Percentiles rank a stretch among this genome's conserved stretches.
These are phyloP conservation scores for Artemisia argyi DNA, from an alignment of 129 eudicot species.

Conservation along the genomic window DNA sequence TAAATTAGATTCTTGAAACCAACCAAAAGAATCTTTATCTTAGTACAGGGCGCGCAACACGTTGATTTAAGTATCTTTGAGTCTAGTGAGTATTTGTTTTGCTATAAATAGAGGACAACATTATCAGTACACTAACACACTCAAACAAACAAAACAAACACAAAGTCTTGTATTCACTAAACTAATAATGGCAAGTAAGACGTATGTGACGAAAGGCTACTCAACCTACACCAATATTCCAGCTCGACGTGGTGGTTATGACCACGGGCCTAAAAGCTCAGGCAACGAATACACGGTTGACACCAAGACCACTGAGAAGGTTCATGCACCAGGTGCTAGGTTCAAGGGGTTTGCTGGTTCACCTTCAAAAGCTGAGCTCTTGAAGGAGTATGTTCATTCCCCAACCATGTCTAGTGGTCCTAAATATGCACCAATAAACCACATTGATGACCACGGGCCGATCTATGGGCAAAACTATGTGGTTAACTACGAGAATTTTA, in stretches of 20 bases:
- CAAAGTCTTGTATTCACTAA: background rate
- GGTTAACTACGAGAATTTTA: slow-evolving; percentile 22
- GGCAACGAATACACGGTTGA: slow-evolving; percentile 19
- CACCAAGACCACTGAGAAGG: slow-evolving; percentile 14
- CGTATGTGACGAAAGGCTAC: slow-evolving; percentile 29
- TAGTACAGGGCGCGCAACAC: slow-evolving; percentile 3
- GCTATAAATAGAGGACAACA: slow-evolving; percentile 20
- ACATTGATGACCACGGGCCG: slow-evolving; percentile 3
- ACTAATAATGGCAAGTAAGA: slow-evolving; percentile 17
- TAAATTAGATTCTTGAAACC: slow-evolving; percentile 20
- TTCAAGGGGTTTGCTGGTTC: slow-evolving; percentile 23
- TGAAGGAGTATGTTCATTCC: slow-evolving; percentile 32
- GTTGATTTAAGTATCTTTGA: background rate
- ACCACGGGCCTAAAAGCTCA: slow-evolving; percentile 2
- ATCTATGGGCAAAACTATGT: slow-evolving; percentile 16
- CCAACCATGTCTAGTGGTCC: slow-evolving; percentile 14
- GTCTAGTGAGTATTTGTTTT: background rate
- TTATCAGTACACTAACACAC: slow-evolving; percentile 11
- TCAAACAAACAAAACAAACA: slow-evolving; percentile 17
- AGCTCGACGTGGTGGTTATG: background rate
- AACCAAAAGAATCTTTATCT: slow-evolving; percentile 27
- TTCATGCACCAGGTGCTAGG: slow-evolving; percentile 15
- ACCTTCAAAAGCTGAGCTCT: slow-evolving; percentile 30
- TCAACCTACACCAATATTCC: slow-evolving; percentile 29
- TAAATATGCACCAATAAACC: slow-evolving; percentile 7